These are phyloP conservation scores for Cunninghamia lanceolata DNA, from an alignment of 75 land plant species.

Conservation along the genomic window DNA sequence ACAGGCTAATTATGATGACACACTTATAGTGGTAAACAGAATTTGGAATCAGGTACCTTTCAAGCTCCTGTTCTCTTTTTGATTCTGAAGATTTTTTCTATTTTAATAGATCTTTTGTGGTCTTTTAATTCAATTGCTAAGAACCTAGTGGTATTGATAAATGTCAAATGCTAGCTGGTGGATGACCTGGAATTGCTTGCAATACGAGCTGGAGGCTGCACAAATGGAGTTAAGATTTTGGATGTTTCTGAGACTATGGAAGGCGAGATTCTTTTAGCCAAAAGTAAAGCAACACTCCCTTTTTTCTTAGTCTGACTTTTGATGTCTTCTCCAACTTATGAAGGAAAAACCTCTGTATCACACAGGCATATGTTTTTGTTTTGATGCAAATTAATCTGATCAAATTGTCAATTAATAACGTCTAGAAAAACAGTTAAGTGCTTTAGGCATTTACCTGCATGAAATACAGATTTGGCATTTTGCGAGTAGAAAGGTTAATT, in stretches of 20 bases:
- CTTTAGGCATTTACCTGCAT: background rate
- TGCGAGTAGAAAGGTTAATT: background rate
- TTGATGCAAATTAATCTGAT: background rate
- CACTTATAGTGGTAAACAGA: slow-evolving; percentile 52
- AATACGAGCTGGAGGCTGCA: slow-evolving; percentile 30
- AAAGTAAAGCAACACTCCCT: background rate
- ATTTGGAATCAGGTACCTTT: slow-evolving; percentile 62
- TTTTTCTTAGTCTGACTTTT: background rate
- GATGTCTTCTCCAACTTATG: background rate
- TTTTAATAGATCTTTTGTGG: background rate
- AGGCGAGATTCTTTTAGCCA: slow-evolving; percentile 23
- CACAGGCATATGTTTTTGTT: background rate
- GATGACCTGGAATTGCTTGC: slow-evolving; percentile 66
- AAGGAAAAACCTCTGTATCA: background rate
- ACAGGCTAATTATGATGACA: slow-evolving; percentile 61
- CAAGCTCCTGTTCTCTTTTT: background rate
- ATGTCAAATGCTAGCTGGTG: slow-evolving; percentile 46
- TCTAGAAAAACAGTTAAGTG: background rate
- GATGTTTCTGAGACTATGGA: slow-evolving; percentile 17
- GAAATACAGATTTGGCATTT: background rate
- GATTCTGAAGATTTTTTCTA: background rate
- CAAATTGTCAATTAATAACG: background rate
- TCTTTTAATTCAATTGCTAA: background rate
- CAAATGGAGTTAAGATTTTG: slow-evolving; percentile 21
- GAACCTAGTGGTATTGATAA: background rate